phyloP scores from a whole-genome alignment of 1,284 basidiomycete genomes.

The Cryptococcus sp. region DNA sequence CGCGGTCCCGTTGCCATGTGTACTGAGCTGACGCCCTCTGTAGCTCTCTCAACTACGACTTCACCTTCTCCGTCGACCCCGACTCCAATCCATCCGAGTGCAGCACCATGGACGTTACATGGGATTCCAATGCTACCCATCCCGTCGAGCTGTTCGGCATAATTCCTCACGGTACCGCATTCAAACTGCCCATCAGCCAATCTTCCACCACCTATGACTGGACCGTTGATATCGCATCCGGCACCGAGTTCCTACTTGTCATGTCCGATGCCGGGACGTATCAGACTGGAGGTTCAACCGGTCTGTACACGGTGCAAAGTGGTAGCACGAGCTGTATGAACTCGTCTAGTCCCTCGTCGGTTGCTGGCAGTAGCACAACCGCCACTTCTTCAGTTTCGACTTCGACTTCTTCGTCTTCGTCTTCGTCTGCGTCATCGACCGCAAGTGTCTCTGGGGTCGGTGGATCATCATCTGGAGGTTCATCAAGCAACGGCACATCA shows the following conservation, averaged over 20 bases:
- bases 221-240: conserved; percentile 37
- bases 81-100: conserved; percentile 34
- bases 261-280: conserved; percentile 43
- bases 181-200: conserved; percentile 37
- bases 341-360: conserved; percentile 19
- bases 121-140: conserved; percentile 34
- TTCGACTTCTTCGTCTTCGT: not conserved
- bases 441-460: conserved; percentile 26
- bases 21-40: not conserved
- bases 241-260: conserved; percentile 40
- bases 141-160: conserved; percentile 42
- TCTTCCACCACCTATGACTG: conserved; percentile 27
- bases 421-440: not conserved
- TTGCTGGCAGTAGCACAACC: conserved; percentile 12
- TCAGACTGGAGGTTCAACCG: conserved; percentile 42
- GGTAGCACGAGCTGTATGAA: conserved; percentile 33
- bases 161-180: conserved; percentile 41
- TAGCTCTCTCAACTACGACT: conserved; percentile 34
- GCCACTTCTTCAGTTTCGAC: conserved; percentile 12
- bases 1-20: not conserved
- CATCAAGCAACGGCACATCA: not conserved
- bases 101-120: conserved; percentile 29
- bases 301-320: conserved; percentile 29
- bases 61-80: conserved; percentile 39
- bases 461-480: conserved; percentile 23